Conservation (phyloP, 306 rosid species). For the Vachellia pachyceras region DNA sequence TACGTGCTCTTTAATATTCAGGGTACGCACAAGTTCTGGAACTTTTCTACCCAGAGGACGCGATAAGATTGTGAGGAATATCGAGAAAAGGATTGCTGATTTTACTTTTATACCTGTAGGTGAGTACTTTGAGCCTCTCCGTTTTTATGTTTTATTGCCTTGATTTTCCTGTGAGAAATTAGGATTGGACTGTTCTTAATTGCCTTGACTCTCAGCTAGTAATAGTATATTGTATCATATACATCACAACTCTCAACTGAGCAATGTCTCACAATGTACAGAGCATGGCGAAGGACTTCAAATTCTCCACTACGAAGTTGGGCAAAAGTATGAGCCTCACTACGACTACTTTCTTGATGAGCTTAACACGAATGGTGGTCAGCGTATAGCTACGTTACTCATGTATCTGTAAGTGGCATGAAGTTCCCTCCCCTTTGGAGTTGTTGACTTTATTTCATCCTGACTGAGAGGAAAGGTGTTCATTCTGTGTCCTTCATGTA, state of each 20-base stretch:
- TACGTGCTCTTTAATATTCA: slow-evolving; percentile 26
- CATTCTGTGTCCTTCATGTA: slow-evolving; percentile 31
- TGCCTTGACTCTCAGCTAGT: slow-evolving; percentile 38
- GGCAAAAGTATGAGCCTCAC: slow-evolving; percentile 98
- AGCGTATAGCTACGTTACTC: slow-evolving; percentile 90
- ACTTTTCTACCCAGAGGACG: slow-evolving; percentile 93
- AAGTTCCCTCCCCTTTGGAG: slow-evolving; percentile 15
- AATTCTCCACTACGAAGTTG: slow-evolving; percentile 95
- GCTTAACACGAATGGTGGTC: slow-evolving; percentile 92
- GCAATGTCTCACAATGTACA: slow-evolving; percentile 45
- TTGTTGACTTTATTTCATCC: slow-evolving; percentile 21
- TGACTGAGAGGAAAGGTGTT: slow-evolving; percentile 25
- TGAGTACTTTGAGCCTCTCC: slow-evolving; percentile 40
- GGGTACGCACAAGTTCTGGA: slow-evolving; percentile 97
- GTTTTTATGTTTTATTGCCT: too few relatives aligned
- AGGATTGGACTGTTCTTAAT: not conserved
- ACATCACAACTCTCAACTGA: slow-evolving; percentile 39
- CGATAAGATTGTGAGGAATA: slow-evolving; percentile 75
- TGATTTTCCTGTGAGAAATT: slow-evolving; percentile 8
- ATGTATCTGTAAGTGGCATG: slow-evolving; percentile 90
- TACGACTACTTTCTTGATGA: slow-evolving; percentile 94
- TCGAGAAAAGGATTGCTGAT: slow-evolving; percentile 86
- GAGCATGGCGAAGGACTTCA: slow-evolving; percentile 99
- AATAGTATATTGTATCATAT: slow-evolving; percentile 24
- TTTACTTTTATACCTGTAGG: slow-evolving; percentile 87